These are phyloP conservation scores for Rhododendron ovatum DNA, from an alignment of 148 eudicot genomes.

Conservation along the genomic window DNA sequence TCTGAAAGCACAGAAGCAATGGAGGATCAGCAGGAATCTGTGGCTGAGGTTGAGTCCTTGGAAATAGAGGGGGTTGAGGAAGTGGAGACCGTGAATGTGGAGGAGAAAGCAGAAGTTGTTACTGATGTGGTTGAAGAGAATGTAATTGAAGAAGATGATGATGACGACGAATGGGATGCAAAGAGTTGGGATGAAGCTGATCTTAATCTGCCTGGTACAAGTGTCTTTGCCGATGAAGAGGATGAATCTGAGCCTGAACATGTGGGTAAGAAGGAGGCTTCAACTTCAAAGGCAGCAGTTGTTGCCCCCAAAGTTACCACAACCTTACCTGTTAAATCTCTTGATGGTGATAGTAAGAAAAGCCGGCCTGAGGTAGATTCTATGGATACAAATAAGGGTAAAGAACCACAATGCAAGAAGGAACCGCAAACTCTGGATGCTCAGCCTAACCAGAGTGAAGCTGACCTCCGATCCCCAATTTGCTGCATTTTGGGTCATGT, in stretches of 20 bases:
- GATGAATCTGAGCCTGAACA: constrained; percentile 53
- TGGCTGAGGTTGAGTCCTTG: constrained; percentile 30
- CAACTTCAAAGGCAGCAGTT: constrained; percentile 22
- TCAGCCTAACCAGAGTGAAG: constrained; percentile 30
- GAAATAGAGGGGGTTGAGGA: constrained; percentile 50
- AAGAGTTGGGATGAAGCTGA: constrained; percentile 91
- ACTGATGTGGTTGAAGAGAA: constrained; percentile 41
- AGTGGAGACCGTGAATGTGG: constrained; percentile 14
- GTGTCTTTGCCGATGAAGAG: constrained; percentile 86
- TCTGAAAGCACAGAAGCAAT: constrained; percentile 29
- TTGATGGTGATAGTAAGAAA: constrained; percentile 31
- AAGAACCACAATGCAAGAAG: constrained; percentile 27
- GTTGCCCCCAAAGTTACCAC: constrained; percentile 19
- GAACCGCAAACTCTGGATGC: constrained; percentile 24
- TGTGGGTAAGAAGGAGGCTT: constrained; percentile 37
- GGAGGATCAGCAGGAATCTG: constrained; percentile 39
- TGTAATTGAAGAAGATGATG: constrained; percentile 41
- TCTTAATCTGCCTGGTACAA: constrained; percentile 58
- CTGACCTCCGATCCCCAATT: constrained; percentile 74
- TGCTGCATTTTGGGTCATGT: constrained; percentile 98
- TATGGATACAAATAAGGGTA: constrained; percentile 26
- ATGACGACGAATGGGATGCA: constrained; percentile 94
- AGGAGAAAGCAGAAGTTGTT: constrained; percentile 41
- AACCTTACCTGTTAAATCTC: constrained; percentile 19
- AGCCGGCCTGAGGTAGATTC: constrained; percentile 23